A percentile compares a stretch with the other conserved stretches of the same genome.
Evolutionary conservation across 73 alveolate species (phyloP).

Genomic region (Halteria grandinella): DNA sequence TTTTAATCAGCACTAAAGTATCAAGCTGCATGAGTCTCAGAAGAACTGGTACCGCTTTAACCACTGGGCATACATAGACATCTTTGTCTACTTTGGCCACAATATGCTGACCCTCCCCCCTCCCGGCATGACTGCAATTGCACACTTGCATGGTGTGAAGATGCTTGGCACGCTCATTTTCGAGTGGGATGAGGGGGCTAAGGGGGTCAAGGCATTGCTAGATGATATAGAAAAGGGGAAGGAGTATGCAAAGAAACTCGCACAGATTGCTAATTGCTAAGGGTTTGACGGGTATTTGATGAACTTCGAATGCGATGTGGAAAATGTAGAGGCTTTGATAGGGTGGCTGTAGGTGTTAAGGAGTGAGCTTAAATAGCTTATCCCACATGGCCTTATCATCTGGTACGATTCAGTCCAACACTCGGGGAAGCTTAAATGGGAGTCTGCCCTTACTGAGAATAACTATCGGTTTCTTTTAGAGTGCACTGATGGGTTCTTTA

Average conservation of each 20-base stretch:
- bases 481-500: conserved; percentile 70
- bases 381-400: conserved; percentile 63
- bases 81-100: conserved; percentile 79
- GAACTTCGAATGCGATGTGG: conserved; percentile 74
- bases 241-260: conserved; percentile 66
- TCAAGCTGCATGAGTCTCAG: neutral
- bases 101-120: conserved; percentile 74
- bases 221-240: conserved; percentile 28
- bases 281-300: conserved; percentile 81
- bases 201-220: conserved; percentile 35
- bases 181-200: conserved; percentile 72
- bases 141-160: conserved; percentile 75
- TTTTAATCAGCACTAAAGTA: neutral
- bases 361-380: conserved; percentile 45
- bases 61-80: conserved; percentile 72
- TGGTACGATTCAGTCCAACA: conserved; percentile 77
- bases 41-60: conserved; percentile 66
- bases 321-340: conserved; percentile 43
- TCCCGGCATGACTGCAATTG: conserved; percentile 57
- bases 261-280: conserved; percentile 59
- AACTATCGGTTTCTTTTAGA: conserved; percentile 61
- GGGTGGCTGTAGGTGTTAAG: conserved; percentile 56
- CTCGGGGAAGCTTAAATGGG: conserved; percentile 72
- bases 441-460: conserved; percentile 56
- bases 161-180: conserved; percentile 68